phyloP scores from a whole-genome alignment of 352 stramenopile species.

The Phytophthora capsici region DNA sequence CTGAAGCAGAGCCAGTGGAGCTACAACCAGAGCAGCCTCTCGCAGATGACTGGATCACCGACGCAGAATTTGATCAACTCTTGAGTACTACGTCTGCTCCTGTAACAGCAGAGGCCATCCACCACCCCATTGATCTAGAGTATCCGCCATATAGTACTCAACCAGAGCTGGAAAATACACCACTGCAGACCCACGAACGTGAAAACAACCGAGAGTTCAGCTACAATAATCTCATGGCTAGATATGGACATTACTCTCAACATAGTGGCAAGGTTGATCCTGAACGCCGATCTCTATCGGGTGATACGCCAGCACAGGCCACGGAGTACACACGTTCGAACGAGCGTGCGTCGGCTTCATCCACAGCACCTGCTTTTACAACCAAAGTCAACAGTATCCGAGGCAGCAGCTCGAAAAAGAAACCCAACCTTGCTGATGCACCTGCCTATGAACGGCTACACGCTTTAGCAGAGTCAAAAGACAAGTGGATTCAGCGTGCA shows the following conservation, averaged over 20 bases:
- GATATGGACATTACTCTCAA: constrained; percentile 77
- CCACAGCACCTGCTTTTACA: constrained; percentile 29
- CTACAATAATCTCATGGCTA: constrained; percentile 79
- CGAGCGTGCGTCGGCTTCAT: constrained; percentile 12
- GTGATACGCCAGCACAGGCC: constrained; percentile 44
- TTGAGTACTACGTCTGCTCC: not conserved
- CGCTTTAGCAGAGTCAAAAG: constrained; percentile 67
- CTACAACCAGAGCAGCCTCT: not conserved
- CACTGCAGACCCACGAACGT: constrained; percentile 31
- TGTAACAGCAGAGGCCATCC: not conserved
- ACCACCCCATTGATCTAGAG: not conserved
- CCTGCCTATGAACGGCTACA: constrained; percentile 72
- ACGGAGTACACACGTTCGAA: constrained; percentile 37
- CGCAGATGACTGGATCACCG: constrained; percentile 21
- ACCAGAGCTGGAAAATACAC: not conserved
- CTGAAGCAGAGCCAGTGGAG: constrained; percentile 36
- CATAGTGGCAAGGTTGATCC: constrained; percentile 67
- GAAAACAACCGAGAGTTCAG: constrained; percentile 67
- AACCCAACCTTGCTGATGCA: constrained; percentile 32
- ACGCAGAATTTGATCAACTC: constrained; percentile 12
- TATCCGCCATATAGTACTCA: not conserved
- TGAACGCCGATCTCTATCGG: constrained; percentile 15
- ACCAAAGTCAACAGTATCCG: constrained; percentile 14
- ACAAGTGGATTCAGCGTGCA: constrained; percentile 78
- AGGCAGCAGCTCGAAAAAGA: constrained; percentile 37